Base-by-base conservation (phyloP, 1,284 basidiomycete species). In the Sporisorium reilianum region DNA sequence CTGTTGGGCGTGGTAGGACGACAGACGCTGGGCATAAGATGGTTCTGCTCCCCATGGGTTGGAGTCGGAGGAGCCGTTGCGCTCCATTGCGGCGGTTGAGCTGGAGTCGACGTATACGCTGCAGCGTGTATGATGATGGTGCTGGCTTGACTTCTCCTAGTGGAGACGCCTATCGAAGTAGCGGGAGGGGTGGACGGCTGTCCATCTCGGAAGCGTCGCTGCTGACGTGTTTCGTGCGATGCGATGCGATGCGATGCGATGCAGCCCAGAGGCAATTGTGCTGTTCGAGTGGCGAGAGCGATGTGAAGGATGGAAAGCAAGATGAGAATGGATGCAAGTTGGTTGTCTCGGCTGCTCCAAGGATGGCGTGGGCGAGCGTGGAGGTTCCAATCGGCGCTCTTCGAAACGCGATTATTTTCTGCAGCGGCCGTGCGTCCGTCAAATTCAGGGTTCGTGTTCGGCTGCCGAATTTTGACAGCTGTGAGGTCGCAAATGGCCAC, bases 11-110 rank as follows among this genome's bases (percentile, higher is more conserved):
- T 65, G 61, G 12, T 50, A 68, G 2, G 71, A 57, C 2, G 51
- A 41, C 3, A 58, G 25, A 9, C 71, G 61, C 25, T 74, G 57
- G 2, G 52, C 54, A 38, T 58, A 65, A 10, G 65, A 69, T 6
- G 71, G 65, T 44, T 64, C 58, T 5, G 62, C 28, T 4, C 62
- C 71, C 71, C 71, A 74, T 16, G 71, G 71, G 48, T 73, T 73
- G 18, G 62, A 70, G 14, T 64, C 62, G 32, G 48, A 25, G 5
- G 67, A 54, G 12, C 60, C 49, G 56, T 64, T 60, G 48, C 53
- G 55, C 53, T 64, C 55, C 68, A 71, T 48, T 20, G 20, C 18
- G 46, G 30, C 10, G n/a, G 20, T 5, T 12, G 46, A 26, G 16
- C n/a, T 7, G 46, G n/a, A n/a, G n/a, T n/a, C n/a, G n/a, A n/a